Base-by-base conservation (phyloP, 768 basidiomycete species). In the Leccinellum rugosiceps region DNA sequence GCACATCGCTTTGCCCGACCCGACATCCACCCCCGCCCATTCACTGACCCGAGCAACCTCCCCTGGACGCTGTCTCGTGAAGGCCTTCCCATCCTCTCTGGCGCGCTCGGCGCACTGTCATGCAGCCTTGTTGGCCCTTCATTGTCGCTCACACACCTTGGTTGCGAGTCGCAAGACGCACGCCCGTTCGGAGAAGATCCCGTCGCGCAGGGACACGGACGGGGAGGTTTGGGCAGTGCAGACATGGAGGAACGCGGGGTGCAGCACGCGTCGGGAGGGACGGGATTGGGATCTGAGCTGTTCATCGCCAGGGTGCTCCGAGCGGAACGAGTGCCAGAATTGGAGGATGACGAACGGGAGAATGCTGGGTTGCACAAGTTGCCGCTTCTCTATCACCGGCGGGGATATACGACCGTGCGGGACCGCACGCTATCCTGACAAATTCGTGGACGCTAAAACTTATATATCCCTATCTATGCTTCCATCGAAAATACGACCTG, bases 291-390 rank as follows among this genome's bases (percentile, higher is more conserved):
- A 63, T 88, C 86, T 38, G 87, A 93, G 75, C 73, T 95, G 43
- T 94, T 92, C 72, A 84, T 95, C 59, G 92, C 90, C 14, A 76
- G 79, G n/a, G 92, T 95, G 11, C 72, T 83, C 30, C 73, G 84
- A 26, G 86, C 94, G 44, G 77, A 81, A 59, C 77, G 78, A 61
- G 72, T 72, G 0, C 64, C 64, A 46, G 43, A 53, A 8, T 64
- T 60, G 43, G 68, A 65, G 45, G 70, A 58, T 17, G 55, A 48
- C 1, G 34, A n/a, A 14, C n/a, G n/a, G 7, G 59, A 61, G 35
- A 56, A 58, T 45, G 60, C 61, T 14, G 50, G 7, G 9, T 46
- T 68, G 52, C 69, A 74, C 68, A 77, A 72, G 50, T 66, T 80
- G 35, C 88, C 88, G 3, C 72, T 90, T 57, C 68, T 90, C 53